Evolutionary conservation across 1,284 basidiomycete genomes (phyloP).

Genomic region (Trichosporon sp.): DNA sequence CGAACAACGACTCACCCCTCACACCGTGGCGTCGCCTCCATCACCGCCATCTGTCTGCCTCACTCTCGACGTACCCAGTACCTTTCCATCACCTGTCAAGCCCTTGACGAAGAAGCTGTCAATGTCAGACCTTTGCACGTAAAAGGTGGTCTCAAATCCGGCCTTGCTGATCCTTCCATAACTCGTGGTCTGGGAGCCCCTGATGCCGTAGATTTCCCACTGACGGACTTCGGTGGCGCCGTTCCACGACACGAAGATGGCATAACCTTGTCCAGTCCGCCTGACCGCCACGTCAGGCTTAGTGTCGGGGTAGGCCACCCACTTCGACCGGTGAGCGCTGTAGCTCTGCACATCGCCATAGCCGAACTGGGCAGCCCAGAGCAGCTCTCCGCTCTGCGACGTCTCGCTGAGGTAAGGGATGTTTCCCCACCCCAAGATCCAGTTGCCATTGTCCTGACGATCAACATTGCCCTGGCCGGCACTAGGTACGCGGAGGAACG

Average conservation of each 20-base stretch:
- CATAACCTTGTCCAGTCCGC: not conserved
- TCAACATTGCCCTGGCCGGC: constrained; percentile 30
- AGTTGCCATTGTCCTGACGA: constrained; percentile 23
- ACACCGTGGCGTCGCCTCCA: not conserved
- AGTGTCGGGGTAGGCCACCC: constrained; percentile 28
- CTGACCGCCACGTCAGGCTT: constrained; percentile 18
- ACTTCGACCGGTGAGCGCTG: constrained; percentile 23
- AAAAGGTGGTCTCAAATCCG: constrained; percentile 26
- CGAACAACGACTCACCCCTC: too few species aligned
- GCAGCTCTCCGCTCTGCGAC: constrained; percentile 20
- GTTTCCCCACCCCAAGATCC: constrained; percentile 24
- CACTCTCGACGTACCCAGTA: not conserved
- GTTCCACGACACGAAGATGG: constrained; percentile 34
- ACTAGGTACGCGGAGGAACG: constrained; percentile 23
- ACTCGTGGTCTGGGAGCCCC: constrained; percentile 1
- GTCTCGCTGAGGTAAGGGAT: constrained; percentile 22
- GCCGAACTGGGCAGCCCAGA: constrained; percentile 33
- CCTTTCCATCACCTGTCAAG: not conserved
- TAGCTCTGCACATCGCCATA: constrained; percentile 28
- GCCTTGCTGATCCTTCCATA: constrained; percentile 6
- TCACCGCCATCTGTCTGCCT: not conserved
- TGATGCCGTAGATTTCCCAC: constrained; percentile 21
- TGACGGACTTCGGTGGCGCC: constrained; percentile 33
- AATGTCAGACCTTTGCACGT: not conserved
- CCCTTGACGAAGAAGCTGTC: not conserved